Percentiles rank a stretch among this genome's conserved stretches.
Conservation (phyloP, 2,329 filamentous ascomycete species). For the Fusarium temperatum region DNA sequence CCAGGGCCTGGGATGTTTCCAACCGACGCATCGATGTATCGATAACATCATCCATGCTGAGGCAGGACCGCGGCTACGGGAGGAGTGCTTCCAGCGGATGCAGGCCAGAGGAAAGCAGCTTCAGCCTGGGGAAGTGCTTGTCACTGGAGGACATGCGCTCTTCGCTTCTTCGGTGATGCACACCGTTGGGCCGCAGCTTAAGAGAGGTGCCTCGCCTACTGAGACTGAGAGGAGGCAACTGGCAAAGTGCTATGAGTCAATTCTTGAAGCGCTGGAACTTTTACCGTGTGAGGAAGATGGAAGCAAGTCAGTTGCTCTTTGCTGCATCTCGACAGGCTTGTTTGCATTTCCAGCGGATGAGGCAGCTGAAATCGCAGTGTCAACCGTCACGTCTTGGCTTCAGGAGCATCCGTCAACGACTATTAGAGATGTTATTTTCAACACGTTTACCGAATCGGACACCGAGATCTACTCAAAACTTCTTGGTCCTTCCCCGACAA, state of each 20-base stretch:
- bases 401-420: slow-evolving; percentile 4
- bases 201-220: not conserved
- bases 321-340: slow-evolving; percentile 34
- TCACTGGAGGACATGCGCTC: slow-evolving; percentile 18
- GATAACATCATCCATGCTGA: slow-evolving; percentile 38
- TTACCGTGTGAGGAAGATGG: not conserved
- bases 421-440: slow-evolving; percentile 35
- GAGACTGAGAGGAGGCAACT: not conserved
- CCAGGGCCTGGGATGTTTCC: slow-evolving; percentile 35
- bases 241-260: slow-evolving; percentile 16
- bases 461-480: slow-evolving; percentile 14
- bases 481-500: not conserved
- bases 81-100: slow-evolving; percentile 31
- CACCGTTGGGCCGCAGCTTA: slow-evolving; percentile 28
- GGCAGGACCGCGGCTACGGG: slow-evolving; percentile 31
- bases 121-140: slow-evolving; percentile 15
- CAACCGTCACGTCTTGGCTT: slow-evolving; percentile 12
- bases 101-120: not conserved
- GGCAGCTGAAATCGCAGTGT: slow-evolving; percentile 29
- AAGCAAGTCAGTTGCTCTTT: slow-evolving; percentile 25
- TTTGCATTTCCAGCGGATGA: slow-evolving; percentile 34
- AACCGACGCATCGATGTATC: slow-evolving; percentile 35
- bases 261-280: slow-evolving; percentile 9
- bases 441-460: slow-evolving; percentile 32
- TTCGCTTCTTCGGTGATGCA: slow-evolving; percentile 24